Evolutionary conservation across 139 green algal species (phyloP).

Genomic region (Chlamydomonas sp.): DNA sequence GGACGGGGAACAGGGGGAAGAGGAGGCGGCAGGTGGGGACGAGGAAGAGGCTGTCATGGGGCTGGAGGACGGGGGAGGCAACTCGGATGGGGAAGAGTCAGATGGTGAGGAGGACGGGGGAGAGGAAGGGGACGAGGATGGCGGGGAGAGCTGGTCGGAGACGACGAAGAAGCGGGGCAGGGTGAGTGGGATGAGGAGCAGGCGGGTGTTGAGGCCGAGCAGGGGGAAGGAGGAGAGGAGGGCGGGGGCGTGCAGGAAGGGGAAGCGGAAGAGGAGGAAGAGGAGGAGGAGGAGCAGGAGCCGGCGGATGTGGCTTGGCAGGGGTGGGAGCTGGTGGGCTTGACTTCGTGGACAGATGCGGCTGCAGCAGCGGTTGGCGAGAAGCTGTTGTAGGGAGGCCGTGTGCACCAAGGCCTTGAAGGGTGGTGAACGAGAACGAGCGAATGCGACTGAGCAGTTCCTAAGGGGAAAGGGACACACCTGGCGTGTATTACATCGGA

Average conservation of each 20-base stretch:
- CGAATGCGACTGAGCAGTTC: too few species aligned
- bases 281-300: not conserved
- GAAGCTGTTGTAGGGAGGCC: too few species aligned
- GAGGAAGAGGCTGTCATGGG: not conserved
- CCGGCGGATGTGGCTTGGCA: too few species aligned
- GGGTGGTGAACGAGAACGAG: too few species aligned
- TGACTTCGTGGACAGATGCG: too few species aligned
- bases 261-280: not conserved
- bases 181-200: not conserved
- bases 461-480: too few species aligned
- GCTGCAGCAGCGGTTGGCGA: too few species aligned
- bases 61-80: not conserved
- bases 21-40: not conserved
- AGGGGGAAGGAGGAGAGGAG: not conserved
- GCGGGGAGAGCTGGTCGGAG: not conserved
- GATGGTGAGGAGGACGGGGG: not conserved
- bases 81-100: not conserved
- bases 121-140: not conserved
- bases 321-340: too few species aligned
- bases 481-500: too few species aligned
- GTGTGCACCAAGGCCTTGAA: too few species aligned
- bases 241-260: not conserved
- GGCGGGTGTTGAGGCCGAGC: not conserved
- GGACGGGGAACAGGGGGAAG: not conserved
- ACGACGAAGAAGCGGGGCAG: not conserved